Evolutionary conservation across 371 early-diverging fungal species (phyloP), one percentile per base, ranked within the genome.

Genomic region (Haplosporangium sp.): DNA sequence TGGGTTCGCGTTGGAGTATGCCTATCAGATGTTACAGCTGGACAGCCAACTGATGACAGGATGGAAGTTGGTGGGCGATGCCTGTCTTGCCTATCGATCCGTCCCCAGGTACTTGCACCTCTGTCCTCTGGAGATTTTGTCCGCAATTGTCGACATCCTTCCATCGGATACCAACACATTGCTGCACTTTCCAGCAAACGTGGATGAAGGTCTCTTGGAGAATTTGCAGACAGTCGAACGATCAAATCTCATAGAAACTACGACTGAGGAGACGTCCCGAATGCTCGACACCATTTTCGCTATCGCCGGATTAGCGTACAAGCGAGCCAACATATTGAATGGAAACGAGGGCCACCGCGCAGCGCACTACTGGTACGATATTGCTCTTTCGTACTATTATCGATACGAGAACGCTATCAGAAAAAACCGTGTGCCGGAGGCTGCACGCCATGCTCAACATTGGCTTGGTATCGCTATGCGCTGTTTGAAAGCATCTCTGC

Each of bases 11-110:
- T 59, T 83, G 1, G 57, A 46, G n/a, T 83, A 77, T 12, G 59
- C 87, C 1, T 51, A 70, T 14, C 82, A 80, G 41, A 63, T 81
- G 18, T 48, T 81, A 40, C 58, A 62, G 16, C 3, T 52, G 38
- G 84, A 88, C 40, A 14, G 65, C 4, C 57, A 74, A 2, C 41
- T 86, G 23, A 81, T 85, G 37, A 71, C 84, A 13, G 69, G 90
- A 9, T 92, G 93, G 92, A 92, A 94, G 70, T 69, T 91, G n/a
- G 83, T 92, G 2, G 91, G 90, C 38, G 91, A 93, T 67, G 86
- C 90, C 0, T 93, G 93, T 59, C 46, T 81, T 13, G 81, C 87
- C 5, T 88, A 85, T 55, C 83, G 84, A 6, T 51, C 68, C 5
- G 83, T 90, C 6, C 85, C 83, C 5, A 83, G 81, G 56, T 89